Percentiles rank a stretch among this genome's conserved stretches.
These are phyloP conservation scores for Cystobasidium pallidum DNA, from an alignment of 1,284 basidiomycete genomes.

Conservation along the genomic window DNA sequence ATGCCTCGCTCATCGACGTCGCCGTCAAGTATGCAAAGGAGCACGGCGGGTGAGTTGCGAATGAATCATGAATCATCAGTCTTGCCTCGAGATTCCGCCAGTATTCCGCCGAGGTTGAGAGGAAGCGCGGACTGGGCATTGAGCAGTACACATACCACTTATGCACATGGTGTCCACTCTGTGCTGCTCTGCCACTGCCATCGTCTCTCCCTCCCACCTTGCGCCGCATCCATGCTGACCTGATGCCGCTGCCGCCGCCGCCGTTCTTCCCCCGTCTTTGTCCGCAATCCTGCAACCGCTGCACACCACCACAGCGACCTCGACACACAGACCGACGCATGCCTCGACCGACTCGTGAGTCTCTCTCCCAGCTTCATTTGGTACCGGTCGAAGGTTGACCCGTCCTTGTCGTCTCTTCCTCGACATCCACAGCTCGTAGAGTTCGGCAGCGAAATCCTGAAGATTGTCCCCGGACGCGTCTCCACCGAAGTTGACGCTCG, in stretches of 20 bases:
- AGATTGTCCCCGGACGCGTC: constrained; percentile 95
- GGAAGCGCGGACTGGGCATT: not conserved
- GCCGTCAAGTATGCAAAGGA: constrained; percentile 81
- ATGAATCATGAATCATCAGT: no score
- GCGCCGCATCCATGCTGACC: constrained; percentile 8
- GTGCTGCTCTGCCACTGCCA: not conserved
- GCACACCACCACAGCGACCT: constrained; percentile 60
- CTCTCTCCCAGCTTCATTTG: not conserved
- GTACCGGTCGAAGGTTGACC: not conserved
- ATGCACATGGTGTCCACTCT: no score
- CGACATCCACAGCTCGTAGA: constrained; percentile 72
- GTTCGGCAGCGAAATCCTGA: constrained; percentile 94
- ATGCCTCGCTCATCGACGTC: constrained; percentile 78
- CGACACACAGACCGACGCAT: constrained; percentile 72
- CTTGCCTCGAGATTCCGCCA: constrained; percentile 4
- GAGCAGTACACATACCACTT: not conserved
- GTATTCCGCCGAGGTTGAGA: not conserved
- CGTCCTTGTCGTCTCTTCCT: not conserved
- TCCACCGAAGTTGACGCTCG: constrained; percentile 98
- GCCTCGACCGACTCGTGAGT: constrained; percentile 83
- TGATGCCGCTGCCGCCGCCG: constrained; percentile 1
- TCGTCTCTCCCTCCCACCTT: not conserved
- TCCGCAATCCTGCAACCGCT: not conserved
- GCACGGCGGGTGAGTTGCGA: constrained; percentile 65
- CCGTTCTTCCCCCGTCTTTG: not conserved